These are phyloP conservation scores for barrel medic (Medicago truncatula) DNA, from an alignment of 306 rosid species.

Conservation along the genomic window MtrunA17r5.0-ANR NC_053044.1:32114001-32114500, in stretches of 20 bases:
- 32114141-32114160: conserved; percentile 81
- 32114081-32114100: conserved; percentile 88
- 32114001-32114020: conserved; percentile 75
- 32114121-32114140: conserved; percentile 78
- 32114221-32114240: conserved; percentile 69
- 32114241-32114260: conserved; percentile 70
- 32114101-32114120: conserved; percentile 65
- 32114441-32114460: conserved; percentile 61
- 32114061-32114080: conserved; percentile 75
- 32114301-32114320: conserved; percentile 60
- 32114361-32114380: conserved; percentile 79
- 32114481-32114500: conserved; percentile 76
- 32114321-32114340: conserved; percentile 73
- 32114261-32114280: conserved; percentile 60
- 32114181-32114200: conserved; percentile 75
- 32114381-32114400: conserved; percentile 85
- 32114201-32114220: conserved; percentile 82
- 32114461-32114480: conserved; percentile 71
- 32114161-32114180: conserved; percentile 81
- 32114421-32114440: conserved; percentile 84
- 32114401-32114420: conserved; percentile 95
- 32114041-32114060: conserved; percentile 88
- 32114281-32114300: conserved; percentile 62
- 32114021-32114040: conserved; percentile 90
- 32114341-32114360: conserved; percentile 73